A percentile compares a stretch with the other conserved stretches of the same genome.
phyloP scores from a whole-genome alignment of 306 rosid species.

The Prunus salicina region DNA sequence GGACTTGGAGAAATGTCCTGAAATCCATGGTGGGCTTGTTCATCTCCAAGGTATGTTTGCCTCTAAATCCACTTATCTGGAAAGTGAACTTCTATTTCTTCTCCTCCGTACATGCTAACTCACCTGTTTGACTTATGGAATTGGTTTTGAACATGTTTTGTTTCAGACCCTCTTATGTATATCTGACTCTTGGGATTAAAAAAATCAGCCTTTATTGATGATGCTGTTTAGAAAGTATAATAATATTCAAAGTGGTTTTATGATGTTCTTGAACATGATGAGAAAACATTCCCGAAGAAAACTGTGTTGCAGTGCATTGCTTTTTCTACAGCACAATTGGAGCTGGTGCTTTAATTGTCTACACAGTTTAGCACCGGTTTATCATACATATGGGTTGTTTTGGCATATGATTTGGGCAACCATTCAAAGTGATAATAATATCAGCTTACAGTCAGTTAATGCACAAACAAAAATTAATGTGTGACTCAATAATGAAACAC shows the following conservation, averaged over 20 bases:
- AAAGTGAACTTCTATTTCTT: not conserved
- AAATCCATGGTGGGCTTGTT: constrained; percentile 83
- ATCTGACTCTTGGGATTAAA: not conserved
- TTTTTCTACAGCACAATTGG: not conserved
- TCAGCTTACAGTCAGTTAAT: not conserved
- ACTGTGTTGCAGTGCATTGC: not conserved
- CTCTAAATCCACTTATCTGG: constrained; percentile 11
- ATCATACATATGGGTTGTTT: not conserved
- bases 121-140: not conserved
- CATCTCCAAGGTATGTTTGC: constrained; percentile 64
- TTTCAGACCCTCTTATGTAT: not conserved
- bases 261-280: not conserved
- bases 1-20: constrained; percentile 95
- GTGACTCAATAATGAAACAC: not conserved
- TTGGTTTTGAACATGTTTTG: not conserved
- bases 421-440: not conserved
- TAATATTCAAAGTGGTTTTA: not conserved
- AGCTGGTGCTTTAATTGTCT: not conserved
- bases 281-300: not conserved
- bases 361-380: not conserved
- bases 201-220: not conserved
- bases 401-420: not conserved
- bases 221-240: not conserved
- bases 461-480: not conserved
- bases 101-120: not conserved